Evolutionary conservation across 2,329 filamentous ascomycete species (phyloP), one percentile per base, ranked within the genome.

Genomic region (Dactylonectria macrodidyma): DNA sequence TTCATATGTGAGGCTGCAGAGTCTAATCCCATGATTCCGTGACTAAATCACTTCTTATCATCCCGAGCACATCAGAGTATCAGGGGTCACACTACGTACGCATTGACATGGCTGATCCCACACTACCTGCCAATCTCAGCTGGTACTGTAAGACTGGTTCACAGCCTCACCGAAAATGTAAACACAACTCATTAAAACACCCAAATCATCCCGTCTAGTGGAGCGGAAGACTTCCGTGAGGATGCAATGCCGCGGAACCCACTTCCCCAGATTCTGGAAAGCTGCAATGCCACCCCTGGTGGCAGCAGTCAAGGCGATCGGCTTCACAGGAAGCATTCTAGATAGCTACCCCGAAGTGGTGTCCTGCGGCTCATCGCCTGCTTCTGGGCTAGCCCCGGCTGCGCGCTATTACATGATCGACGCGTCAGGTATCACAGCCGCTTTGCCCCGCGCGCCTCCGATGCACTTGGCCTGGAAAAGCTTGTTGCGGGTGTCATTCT

Each of bases 151-250:
- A 41, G 4, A 30, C 3, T 22, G 54, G 33, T 38, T 34, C 33
- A 19, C 19, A 62, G 51, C 60, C 44, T 41, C 44, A 26, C 46
- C 11, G 22, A 52, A 7, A 33, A 5, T n/a, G 10, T 22, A 9
- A 36, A 51, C 36, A 24, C 57, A 24, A 51, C 51, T 46, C 26
- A 30, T 30, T 7, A 30, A 30, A 30, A 4, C 26, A 4, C 26
- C 26, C 26, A 7, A 30, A 30, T 30, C 4, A 7, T 30, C 19
- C 7, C 16, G 14, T 24, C 33, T 26, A n/a, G 2, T 33, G 12
- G 52, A 51, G 58, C 63, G 63, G 63, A 66, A 66, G 47, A 3
- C 7, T 61, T 66, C 63, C 63, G 63, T 47, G 5, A n/a, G 34
- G 16, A 47, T 19, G 7, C 26, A 57, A 26, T n/a, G 58, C 50